phyloP scores from a whole-genome alignment of 768 basidiomycete genomes.

The Roridomyces roridus region DNA sequence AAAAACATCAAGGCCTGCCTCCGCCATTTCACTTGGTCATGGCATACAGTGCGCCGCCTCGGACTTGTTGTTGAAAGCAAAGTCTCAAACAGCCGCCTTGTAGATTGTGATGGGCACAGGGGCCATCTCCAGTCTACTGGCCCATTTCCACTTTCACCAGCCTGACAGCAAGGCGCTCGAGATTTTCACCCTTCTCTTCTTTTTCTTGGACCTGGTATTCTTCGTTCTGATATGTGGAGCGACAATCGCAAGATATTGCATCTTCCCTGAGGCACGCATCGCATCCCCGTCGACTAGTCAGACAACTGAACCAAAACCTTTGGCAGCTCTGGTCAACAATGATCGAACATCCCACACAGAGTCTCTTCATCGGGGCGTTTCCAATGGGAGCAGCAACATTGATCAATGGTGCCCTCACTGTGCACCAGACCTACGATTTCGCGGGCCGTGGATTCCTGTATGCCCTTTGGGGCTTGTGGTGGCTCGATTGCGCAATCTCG shows the following conservation, averaged over 20 bases:
- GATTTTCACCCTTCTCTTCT: constrained; percentile 53
- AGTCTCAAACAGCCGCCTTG: background rate
- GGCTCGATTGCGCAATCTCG: constrained; percentile 62
- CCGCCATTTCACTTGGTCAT: constrained; percentile 60
- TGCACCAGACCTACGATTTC: constrained; percentile 48
- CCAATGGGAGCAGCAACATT: constrained; percentile 64
- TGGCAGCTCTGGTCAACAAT: constrained; percentile 48
- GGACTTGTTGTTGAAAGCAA: background rate
- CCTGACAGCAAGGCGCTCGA: constrained; percentile 38
- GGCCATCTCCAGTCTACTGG: constrained; percentile 49
- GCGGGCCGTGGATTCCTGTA: constrained; percentile 58
- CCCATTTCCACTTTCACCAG: constrained; percentile 54
- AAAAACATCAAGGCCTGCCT: constrained; percentile 43
- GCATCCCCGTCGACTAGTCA: too few species aligned
- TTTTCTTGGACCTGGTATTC: constrained; percentile 46
- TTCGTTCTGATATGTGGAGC: constrained; percentile 50
- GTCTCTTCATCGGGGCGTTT: constrained; percentile 48
- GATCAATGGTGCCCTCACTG: constrained; percentile 48
- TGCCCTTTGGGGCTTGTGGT: constrained; percentile 67
- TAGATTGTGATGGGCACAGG: constrained; percentile 61
- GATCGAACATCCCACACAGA: constrained; percentile 55
- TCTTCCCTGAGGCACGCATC: constrained; percentile 38
- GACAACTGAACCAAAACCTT: background rate
- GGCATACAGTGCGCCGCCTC: constrained; percentile 48
- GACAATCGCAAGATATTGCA: constrained; percentile 45